A percentile compares a stretch with the other conserved stretches of the same genome.
phyloP scores from a whole-genome alignment of 257 asterid genomes.

The Fraxinus pennsylvanica region DNA sequence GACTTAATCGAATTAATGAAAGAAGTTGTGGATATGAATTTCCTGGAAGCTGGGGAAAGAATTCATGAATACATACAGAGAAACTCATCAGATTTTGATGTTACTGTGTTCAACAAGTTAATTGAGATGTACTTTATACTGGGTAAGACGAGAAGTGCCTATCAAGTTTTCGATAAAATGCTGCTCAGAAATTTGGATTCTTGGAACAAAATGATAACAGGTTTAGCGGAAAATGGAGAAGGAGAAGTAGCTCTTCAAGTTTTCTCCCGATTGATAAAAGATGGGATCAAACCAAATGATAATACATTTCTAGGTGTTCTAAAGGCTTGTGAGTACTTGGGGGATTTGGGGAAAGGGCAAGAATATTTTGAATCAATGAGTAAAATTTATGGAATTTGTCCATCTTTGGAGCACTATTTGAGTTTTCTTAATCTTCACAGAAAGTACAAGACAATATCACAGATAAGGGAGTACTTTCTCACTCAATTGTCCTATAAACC shows the following conservation, averaged over 20 bases:
- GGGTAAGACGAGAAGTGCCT: slow-evolving; percentile 36
- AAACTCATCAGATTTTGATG: slow-evolving; percentile 29
- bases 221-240: slow-evolving; percentile 29
- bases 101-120: slow-evolving; percentile 28
- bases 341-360: slow-evolving; percentile 30
- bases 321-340: slow-evolving; percentile 34
- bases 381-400: slow-evolving; percentile 25
- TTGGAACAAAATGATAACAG: slow-evolving; percentile 36
- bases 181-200: slow-evolving; percentile 32
- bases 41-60: slow-evolving; percentile 27
- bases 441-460: slow-evolving; percentile 7
- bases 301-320: slow-evolving; percentile 27
- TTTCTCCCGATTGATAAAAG: slow-evolving; percentile 24
- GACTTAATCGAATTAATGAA: slow-evolving; percentile 31
- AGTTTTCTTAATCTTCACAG: slow-evolving; percentile 23
- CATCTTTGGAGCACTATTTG: slow-evolving; percentile 29
- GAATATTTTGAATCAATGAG: slow-evolving; percentile 32
- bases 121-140: slow-evolving; percentile 32
- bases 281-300: slow-evolving; percentile 20
- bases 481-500: neutral
- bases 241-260: slow-evolving; percentile 34
- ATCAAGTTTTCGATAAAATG: slow-evolving; percentile 45
- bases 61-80: slow-evolving; percentile 29
- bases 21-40: slow-evolving; percentile 8
- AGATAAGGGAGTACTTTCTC: neutral